Evolutionary conservation across 2,329 filamentous ascomycete species (phyloP), one percentile per base, ranked within the genome.

Genomic region (Scopulariopsis brevicaulis): DNA sequence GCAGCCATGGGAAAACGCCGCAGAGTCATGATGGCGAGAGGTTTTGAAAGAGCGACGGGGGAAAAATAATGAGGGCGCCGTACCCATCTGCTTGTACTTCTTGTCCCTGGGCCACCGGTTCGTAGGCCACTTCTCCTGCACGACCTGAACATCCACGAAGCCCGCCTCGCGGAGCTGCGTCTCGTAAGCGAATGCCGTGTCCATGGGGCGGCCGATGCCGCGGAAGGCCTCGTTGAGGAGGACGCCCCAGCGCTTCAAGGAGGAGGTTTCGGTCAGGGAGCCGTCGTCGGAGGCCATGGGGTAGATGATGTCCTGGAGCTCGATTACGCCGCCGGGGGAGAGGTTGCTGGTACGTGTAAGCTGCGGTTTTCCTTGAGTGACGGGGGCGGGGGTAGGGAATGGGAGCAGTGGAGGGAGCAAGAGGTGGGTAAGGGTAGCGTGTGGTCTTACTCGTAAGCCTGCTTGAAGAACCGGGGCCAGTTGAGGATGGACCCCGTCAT

Each of bases 51-150:
- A 12, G 43, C 4, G 15, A 22, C 14, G n/a, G n/a, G 7, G 11
- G 22, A 5, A 12, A 22, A 22, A n/a, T 4, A 48, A 10, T 8
- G 43, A 46, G 15, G 24, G 25, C 46, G 54, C 63, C 24, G 8
- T 62, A 70, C 79, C 80, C 1, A 81, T 64, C 55, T 81, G 74
- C 64, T 82, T 83, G 54, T 77, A 71, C 32, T 74, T 73, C 10
- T 71, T 69, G 48, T 80, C 75, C 52, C 73, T 76, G 0, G 79
- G 75, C 79, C 80, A 83, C 12, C 70, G 65, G 62, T 77, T 79
- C 32, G 71, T 71, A 0, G 80, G 79, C 68, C 79, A 75, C 64
- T 75, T 77, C 63, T 72, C 77, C 6, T 76, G 63, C 2, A 72
- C 67, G 63, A 81, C 74, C 0, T 67, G 67, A 0, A 84, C 74